Percentiles rank a stretch among this genome's conserved stretches.
Conservation (phyloP, 129 eudicot species). For the Apium graveolens region DNA sequence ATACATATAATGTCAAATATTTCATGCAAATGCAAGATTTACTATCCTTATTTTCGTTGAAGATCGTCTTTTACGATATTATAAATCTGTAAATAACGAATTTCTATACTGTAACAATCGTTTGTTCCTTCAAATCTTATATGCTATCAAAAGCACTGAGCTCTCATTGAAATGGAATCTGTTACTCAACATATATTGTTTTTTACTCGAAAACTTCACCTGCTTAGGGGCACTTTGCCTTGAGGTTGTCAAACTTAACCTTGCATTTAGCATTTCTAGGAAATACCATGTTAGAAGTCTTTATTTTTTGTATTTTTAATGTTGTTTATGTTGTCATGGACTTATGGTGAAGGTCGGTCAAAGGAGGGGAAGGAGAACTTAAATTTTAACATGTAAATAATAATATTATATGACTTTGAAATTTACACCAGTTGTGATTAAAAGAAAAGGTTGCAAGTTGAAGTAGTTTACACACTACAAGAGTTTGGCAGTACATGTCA, state of each 20-base stretch:
- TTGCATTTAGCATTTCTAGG: neutral
- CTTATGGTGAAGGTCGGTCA: neutral
- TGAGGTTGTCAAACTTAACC: neutral
- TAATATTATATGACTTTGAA: neutral
- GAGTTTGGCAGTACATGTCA: conserved; percentile 4
- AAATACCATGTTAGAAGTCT: neutral
- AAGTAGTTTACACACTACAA: neutral
- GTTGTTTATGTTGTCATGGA: neutral
- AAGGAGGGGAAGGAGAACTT: neutral
- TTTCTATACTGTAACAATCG: no score
- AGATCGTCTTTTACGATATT: no score
- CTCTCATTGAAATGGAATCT: neutral
- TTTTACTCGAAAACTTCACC: neutral
- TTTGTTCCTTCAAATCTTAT: no score
- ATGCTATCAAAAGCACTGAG: neutral
- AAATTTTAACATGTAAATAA: neutral
- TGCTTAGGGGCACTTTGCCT: neutral
- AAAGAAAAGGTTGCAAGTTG: neutral
- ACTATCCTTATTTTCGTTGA: no score
- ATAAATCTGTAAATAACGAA: no score
- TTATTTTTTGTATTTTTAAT: neutral
- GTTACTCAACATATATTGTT: neutral
- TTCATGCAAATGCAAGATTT: no score
- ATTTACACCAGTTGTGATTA: neutral
- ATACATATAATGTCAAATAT: no score